Evolutionary conservation across 1,284 basidiomycete genomes (phyloP).

Genomic region (Phlebopus sp.): DNA sequence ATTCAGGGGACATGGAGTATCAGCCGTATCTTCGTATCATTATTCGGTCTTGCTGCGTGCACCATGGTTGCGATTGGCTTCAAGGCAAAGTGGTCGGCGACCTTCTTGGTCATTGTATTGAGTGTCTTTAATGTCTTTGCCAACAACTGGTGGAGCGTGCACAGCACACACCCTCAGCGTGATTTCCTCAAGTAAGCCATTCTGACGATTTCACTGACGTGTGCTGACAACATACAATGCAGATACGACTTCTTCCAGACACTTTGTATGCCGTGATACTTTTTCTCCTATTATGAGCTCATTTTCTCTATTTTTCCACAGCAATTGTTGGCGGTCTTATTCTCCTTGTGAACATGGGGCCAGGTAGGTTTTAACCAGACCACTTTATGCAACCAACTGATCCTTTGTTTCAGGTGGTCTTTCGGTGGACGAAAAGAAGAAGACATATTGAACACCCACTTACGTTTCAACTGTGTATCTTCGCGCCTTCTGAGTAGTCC

Average conservation of each 20-base stretch:
- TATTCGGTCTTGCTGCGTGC: slow-evolving; percentile 90
- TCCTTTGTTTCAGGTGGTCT: slow-evolving; percentile 64
- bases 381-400: slow-evolving; percentile 2
- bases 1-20: slow-evolving; percentile 91
- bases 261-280: slow-evolving; percentile 59
- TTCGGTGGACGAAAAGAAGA: slow-evolving; percentile 99
- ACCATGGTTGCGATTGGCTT: slow-evolving; percentile 98
- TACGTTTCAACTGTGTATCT: not conserved
- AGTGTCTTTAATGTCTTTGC: slow-evolving; percentile 96
- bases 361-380: slow-evolving; percentile 48
- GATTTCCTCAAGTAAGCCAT: slow-evolving; percentile 89
- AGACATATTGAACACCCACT: slow-evolving; percentile 62
- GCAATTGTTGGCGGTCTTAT: slow-evolving; percentile 97
- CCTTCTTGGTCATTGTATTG: slow-evolving; percentile 92
- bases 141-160: slow-evolving; percentile 99
- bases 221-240: slow-evolving; percentile 18
- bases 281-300: slow-evolving; percentile 11
- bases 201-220: slow-evolving; percentile 1
- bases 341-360: slow-evolving; percentile 97
- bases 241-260: slow-evolving; percentile 96
- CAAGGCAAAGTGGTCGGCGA: slow-evolving; percentile 98
- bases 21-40: slow-evolving; percentile 80
- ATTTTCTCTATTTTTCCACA: slow-evolving; percentile 38
- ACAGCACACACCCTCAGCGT: slow-evolving; percentile 88
- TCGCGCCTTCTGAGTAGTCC: not conserved